Evolutionary conservation across 306 rosid genomes (phyloP), one percentile per base, ranked within the genome.

Genomic region (Prunus mongolica): DNA sequence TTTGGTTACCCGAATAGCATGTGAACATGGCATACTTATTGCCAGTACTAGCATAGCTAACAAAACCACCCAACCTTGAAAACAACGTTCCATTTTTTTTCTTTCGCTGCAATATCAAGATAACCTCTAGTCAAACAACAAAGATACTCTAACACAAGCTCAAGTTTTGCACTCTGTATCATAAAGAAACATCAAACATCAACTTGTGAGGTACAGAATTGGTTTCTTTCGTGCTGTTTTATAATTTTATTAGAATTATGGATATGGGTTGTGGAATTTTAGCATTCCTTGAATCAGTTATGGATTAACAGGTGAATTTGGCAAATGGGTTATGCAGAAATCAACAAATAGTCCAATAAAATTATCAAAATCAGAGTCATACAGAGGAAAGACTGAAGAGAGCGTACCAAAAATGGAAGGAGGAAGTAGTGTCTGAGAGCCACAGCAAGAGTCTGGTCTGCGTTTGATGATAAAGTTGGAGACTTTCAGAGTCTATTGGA

Each of bases 81-180:
- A 69, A 50, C 56, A 44, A 45, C 14, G 77, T 28, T 2, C 63
- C 96, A 88, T 90, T 47, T 81, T 75, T 6, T 16, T 69, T 51
- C 89, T 87, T 85, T 65, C 38, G 0, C 44, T 38, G 44, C 72
- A 79, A 20, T 30, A 57, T 19, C 44, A 50, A 61, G n/a, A 47
- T 46, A 12, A 64, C 45, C 69, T 61, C 68, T 44, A 25, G 68
- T 32, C 25, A 74, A 58, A 32, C 62, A 55, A 32, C 0, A 8
- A 60, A 46, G 4, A 14, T 13, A 61, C 27, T 47, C 7, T 2
- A 8, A 65, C 64, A 52, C 27, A 24, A 49, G 41, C 25, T 6
- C 72, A 34, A 75, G 19, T n/a, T 46, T 72, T 51, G 30, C 47
- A 45, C 22, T 6, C 8, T 15, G 16, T 14, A 1, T 16, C 73